A percentile compares a stretch with the other conserved stretches of the same genome.
Conservation (phyloP, 1,284 basidiomycete genomes). For the Ceratobasidium sp. region DNA sequence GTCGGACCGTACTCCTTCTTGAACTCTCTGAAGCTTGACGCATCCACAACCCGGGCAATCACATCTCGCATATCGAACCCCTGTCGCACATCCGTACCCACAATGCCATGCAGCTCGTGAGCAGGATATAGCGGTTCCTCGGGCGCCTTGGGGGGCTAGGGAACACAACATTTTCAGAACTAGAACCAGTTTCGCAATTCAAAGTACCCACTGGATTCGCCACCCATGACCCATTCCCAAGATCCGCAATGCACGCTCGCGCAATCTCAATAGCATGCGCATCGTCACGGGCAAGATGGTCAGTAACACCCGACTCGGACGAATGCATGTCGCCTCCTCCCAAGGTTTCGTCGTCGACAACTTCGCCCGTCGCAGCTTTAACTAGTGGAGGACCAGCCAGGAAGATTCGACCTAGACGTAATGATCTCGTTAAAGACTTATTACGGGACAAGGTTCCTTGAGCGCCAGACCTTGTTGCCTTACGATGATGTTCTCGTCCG, state of each 20-base stretch:
- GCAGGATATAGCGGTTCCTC: slow-evolving; percentile 84
- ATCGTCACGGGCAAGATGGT: slow-evolving; percentile 90
- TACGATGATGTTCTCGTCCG: slow-evolving; percentile 95
- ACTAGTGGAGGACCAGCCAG: slow-evolving; percentile 96
- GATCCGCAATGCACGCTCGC: slow-evolving; percentile 81
- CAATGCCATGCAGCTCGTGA: slow-evolving; percentile 88
- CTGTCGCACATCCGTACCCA: slow-evolving; percentile 88
- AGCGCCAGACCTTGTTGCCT: slow-evolving; percentile 72
- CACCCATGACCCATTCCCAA: slow-evolving; percentile 60
- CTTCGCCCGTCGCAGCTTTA: slow-evolving; percentile 94
- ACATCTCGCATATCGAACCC: slow-evolving; percentile 94
- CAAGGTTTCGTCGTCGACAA: slow-evolving; percentile 91
- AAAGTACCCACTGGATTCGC: slow-evolving; percentile 9
- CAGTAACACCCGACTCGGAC: slow-evolving; percentile 91
- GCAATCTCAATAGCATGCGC: slow-evolving; percentile 89
- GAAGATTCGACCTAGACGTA: slow-evolving; percentile 75
- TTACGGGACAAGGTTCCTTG: not conserved
- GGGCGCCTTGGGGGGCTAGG: slow-evolving; percentile 66
- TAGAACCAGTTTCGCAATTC: not conserved
- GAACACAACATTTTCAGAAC: not conserved
- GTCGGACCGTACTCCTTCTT: slow-evolving; percentile 94
- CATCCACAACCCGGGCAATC: slow-evolving; percentile 90
- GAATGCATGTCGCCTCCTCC: slow-evolving; percentile 96
- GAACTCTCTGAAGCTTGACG: slow-evolving; percentile 92
- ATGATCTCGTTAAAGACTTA: not conserved